Conservation (phyloP, 805 yeast genomes). For the Metschnikowia gelsemii region DNA sequence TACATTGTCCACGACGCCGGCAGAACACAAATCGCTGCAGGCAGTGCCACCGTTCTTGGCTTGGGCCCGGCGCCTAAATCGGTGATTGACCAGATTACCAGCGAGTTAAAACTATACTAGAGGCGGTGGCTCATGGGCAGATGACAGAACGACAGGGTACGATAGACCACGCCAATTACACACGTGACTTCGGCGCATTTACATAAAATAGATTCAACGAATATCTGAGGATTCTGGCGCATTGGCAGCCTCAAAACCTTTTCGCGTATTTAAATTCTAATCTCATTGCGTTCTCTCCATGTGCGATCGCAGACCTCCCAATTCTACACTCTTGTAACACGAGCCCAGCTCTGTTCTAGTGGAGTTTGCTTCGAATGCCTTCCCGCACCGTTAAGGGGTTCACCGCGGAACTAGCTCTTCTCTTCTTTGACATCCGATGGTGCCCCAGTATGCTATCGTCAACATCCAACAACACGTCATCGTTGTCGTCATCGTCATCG, state of each 20-base stretch:
- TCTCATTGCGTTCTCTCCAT: neutral
- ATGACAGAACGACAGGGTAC: no score
- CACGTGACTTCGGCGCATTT: no score
- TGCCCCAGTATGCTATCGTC: constrained; percentile 31
- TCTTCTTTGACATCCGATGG: constrained; percentile 22
- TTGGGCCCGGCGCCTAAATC: constrained; percentile 93
- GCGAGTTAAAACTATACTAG: constrained; percentile 70
- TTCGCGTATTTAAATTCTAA: neutral
- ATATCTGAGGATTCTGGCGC: no score
- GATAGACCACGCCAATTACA: no score
- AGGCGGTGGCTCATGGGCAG: neutral
- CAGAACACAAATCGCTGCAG: constrained; percentile 93
- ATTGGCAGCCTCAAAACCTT: no score
- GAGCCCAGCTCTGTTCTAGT: constrained; percentile 12
- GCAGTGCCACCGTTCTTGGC: constrained; percentile 94
- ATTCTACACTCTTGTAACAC: neutral
- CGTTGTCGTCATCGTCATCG: constrained; percentile 32
- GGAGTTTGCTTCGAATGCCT: constrained; percentile 18
- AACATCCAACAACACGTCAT: constrained; percentile 34
- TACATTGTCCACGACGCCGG: constrained; percentile 94
- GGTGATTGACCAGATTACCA: constrained; percentile 78
- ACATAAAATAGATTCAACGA: no score
- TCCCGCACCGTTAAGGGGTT: constrained; percentile 33
- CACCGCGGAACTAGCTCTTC: constrained; percentile 45
- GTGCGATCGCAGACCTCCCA: neutral